Evolutionary conservation across 2,329 filamentous ascomycete species (phyloP).

Genomic region (Alternaria longipes): DNA sequence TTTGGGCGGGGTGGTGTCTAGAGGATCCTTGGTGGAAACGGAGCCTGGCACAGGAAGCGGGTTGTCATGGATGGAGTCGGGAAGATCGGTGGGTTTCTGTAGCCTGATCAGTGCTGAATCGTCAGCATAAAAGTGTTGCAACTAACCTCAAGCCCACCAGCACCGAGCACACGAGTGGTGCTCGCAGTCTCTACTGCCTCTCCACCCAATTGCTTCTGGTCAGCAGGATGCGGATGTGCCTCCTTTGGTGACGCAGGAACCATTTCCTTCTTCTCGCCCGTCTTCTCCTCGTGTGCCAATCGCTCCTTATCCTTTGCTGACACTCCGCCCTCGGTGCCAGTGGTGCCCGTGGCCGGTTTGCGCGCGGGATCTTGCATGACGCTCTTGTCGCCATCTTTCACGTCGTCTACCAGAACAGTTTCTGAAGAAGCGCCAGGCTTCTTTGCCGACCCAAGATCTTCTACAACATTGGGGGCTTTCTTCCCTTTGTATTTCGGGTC

Average conservation of each 20-base stretch:
- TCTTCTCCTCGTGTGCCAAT: constrained; percentile 72
- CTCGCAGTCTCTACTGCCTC: constrained; percentile 19
- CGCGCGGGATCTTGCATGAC: constrained; percentile 93
- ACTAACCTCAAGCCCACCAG: constrained; percentile 51
- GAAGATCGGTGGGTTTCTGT: constrained; percentile 82
- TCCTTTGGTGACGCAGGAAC: constrained; percentile 86
- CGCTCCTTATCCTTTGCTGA: constrained; percentile 84
- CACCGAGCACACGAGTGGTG: constrained; percentile 39
- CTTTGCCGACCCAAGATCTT: constrained; percentile 51
- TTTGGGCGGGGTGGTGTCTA: constrained; percentile 41
- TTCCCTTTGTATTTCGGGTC: constrained; percentile 44
- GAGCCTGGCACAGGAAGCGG: constrained; percentile 72
- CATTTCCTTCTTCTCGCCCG: constrained; percentile 73
- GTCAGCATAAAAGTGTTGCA: background rate
- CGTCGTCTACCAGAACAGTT: constrained; percentile 49
- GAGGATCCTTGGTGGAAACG: constrained; percentile 70
- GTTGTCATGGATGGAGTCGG: constrained; percentile 78
- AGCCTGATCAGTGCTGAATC: constrained; percentile 22
- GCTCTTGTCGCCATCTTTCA: constrained; percentile 69
- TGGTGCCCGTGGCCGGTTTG: constrained; percentile 80
- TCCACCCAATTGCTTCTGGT: constrained; percentile 68
- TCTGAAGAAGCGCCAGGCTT: constrained; percentile 32
- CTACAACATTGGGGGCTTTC: constrained; percentile 46
- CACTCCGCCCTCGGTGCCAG: constrained; percentile 88
- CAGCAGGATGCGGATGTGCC: constrained; percentile 81